Evolutionary conservation across 2,329 filamentous ascomycete species (phyloP).

Genomic region (Alternaria longipes): DNA sequence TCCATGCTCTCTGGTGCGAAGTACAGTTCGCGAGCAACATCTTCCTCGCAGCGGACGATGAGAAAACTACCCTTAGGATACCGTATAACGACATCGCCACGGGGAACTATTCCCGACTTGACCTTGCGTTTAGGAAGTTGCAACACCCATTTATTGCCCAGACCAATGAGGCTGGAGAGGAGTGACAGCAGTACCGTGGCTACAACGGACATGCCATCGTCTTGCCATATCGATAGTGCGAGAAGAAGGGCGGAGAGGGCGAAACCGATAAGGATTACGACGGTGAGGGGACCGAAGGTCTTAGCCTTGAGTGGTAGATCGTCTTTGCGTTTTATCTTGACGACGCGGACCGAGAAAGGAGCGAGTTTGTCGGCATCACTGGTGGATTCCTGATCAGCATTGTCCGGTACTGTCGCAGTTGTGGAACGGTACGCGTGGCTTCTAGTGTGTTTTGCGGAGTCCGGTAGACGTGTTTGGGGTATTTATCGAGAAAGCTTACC

Average conservation of each 20-base stretch:
- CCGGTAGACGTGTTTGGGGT: conserved; percentile 18
- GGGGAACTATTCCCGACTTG: conserved; percentile 43
- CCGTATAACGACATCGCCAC: conserved; percentile 59
- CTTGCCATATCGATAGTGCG: conserved; percentile 54
- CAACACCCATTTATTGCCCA: conserved; percentile 61
- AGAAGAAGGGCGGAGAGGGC: conserved; percentile 55
- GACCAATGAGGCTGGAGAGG: conserved; percentile 60
- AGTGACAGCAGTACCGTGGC: conserved; percentile 59
- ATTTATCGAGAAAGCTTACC: conserved; percentile 4
- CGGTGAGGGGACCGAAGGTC: conserved; percentile 57
- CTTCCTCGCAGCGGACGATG: conserved; percentile 60
- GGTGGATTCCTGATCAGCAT: neutral
- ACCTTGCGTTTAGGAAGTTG: conserved; percentile 51
- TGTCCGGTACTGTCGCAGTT: neutral
- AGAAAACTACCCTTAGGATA: conserved; percentile 62
- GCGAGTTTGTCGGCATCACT: conserved; percentile 50
- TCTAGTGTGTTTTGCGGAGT: neutral
- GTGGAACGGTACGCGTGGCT: neutral
- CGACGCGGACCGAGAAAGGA: conserved; percentile 53
- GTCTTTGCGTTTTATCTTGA: conserved; percentile 48
- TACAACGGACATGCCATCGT: conserved; percentile 62
- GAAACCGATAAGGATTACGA: conserved; percentile 57
- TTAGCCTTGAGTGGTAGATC: conserved; percentile 54
- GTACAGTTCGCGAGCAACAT: conserved; percentile 61
- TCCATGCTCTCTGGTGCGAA: conserved; percentile 62